Evolutionary conservation across 345 rosid genomes (phyloP), one percentile per base, ranked within the genome.

Genomic region (Gossypium thurberi): DNA sequence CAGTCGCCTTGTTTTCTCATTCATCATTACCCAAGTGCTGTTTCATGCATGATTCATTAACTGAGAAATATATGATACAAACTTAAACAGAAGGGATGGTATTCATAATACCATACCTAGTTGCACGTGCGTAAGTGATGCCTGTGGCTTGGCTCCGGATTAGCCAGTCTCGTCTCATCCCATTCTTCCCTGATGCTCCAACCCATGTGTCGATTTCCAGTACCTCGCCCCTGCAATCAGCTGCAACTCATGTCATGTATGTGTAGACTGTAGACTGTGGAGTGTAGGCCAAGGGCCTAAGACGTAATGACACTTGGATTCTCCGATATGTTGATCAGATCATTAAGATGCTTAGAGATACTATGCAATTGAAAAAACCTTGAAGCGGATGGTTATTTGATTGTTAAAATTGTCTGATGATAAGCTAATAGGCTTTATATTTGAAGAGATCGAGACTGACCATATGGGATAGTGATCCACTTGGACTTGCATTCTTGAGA

Each of bases 1-100:
- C 26, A 89, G 86, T 33, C 87, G 80, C 81, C 94, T 87, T 43
- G 94, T 89, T 77, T 78, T 76, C 78, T 89, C 77, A 44, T 87
- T 89, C 94, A 87, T 89, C 90, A 86, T 87, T 69, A 87, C 94
- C 91, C 90, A 89, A 26, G 86, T 86, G 77, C 90, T 89, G 86
- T 78, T 73, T 55, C 59, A 74, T 43, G 71, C n/a, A 3, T 5
- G 17, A 43, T 44, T 66, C 2, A 58, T 62, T 2, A 55, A 20
- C 88, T 87, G 81, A 60, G 81, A 14, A 13, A 14, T 14, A 50
- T 14, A 13, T 33, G 40, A 20, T 33, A 5, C 40, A 1, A 33
- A 5, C 40, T 33, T 55, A 20, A 9, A 55, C 59, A 20, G 13
- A 53, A 53, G 23, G 9, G 65, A 60, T 12, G n/a, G 64, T 26